Evolutionary conservation across 768 basidiomycete genomes (phyloP), one percentile per base, ranked within the genome.

Genomic region (Phylloporus sp.): DNA sequence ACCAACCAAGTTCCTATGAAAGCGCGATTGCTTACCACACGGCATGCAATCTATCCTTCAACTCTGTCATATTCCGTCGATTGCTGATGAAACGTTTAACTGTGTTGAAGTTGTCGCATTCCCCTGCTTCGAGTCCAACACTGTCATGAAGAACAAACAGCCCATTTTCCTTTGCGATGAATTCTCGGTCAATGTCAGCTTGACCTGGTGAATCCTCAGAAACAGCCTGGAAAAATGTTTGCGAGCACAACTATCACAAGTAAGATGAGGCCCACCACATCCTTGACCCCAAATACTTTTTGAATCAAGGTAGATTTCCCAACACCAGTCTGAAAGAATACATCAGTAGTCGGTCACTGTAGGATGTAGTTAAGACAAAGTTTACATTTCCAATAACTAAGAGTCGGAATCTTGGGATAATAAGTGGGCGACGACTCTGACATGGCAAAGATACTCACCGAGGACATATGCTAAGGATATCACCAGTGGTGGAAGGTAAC

Each of bases 11-110:
- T 39, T 6, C 16, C 9, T 4, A 36, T 12, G 9, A 4, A 31
- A 31, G 31, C 6, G 22, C 7, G 8, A 12, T 18, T 7, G 4
- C 38, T 5, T 22, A 48, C 47, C 47, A 48, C 39, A 48, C 38
- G 16, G 47, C 47, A 5, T 48, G 47, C 13, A 48, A 13, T 73
- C 72, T 2, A 16, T 47, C 46, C 24, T 47, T 47, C 35, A 47
- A 20, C 2, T 36, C 10, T 6, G 0, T 12, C 46, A 13, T 47
- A 1, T 36, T 27, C 28, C 31, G 46, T 18, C 46, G 34, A 18
- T 18, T 9, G 9, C 6, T 18, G 24, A 47, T 28, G 26, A 47
- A 47, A 18, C 11, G 2, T n/a, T 26, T 24, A 11, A 47, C 26
- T 38, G 7, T 18, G 7, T 36, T 8, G 2, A 47, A 27, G 24